Evolutionary conservation across 306 rosid genomes (phyloP), one percentile per base, ranked within the genome.

Genomic region (Sesbania bispinosa): DNA sequence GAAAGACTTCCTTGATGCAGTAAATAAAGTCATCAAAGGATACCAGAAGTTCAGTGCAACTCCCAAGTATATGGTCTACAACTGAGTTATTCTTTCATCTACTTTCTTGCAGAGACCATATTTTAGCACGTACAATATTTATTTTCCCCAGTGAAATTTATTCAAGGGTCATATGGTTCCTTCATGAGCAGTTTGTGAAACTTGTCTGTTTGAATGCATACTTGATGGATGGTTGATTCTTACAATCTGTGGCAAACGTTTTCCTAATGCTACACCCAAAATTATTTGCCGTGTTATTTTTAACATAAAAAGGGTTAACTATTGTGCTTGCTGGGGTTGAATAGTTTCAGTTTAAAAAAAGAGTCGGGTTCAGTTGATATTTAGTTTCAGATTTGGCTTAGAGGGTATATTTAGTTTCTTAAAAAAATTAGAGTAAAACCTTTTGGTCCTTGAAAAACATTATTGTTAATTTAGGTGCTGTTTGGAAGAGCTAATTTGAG

Each of bases 41-140:
- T 95, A 95, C 80, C 99, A 95, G 60, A 95, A 95, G 84, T 95
- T 95, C 88, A 95, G 99, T 70, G 99, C 99, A 21, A 95, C 99
- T 1, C 99, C n/a, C 6, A 95, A 95, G 70, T 95, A 95, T 75
- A 95, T 95, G 99, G 99, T 95, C 62, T 95, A 95, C 87, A 95
- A 95, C 72, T 95, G 80, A 93, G 85, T 75, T 23, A 7, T 41
- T 45, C 59, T 74, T 65, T 50, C 42, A 7, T 69, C 67, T 61
- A 10, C 75, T 27, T 57, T 30, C 30, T n/a, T n/a, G n/a, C 47
- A 15, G 27, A 62, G 73, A 75, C 83, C 76, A 47, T 63, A 24
- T 30, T n/a, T n/a, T 36, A 36, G 69, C 75, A 14, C n/a, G 11
- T 13, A 27, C 54, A 23, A 39, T 41, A 29, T 64, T 41, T 67